These are phyloP conservation scores for Neurospora sp. DNA, from an alignment of 495 filamentous ascomycete genomes.

Conservation along the genomic window DNA sequence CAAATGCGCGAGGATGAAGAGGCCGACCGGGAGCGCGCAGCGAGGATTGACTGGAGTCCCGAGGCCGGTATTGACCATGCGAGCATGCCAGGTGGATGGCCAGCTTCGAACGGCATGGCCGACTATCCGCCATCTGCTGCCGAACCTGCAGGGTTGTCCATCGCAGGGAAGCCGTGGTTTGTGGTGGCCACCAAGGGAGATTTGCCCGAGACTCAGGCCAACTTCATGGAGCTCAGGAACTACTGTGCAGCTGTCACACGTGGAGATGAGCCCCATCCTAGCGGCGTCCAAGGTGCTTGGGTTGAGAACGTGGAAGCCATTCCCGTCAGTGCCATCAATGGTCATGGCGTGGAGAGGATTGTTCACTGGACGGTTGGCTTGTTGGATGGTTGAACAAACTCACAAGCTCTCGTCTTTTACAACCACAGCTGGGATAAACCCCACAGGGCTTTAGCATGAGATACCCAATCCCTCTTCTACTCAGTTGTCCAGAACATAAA, in stretches of 20 bases:
- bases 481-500: not conserved
- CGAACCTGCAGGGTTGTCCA: constrained; percentile 39
- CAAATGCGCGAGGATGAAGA: constrained; percentile 53
- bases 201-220: constrained; percentile 63
- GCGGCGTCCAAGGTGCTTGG: constrained; percentile 57
- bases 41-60: constrained; percentile 30
- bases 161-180: constrained; percentile 89
- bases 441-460: not conserved
- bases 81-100: constrained; percentile 10
- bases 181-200: constrained; percentile 96
- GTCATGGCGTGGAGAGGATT: constrained; percentile 71
- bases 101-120: constrained; percentile 23
- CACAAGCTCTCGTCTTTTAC: not conserved
- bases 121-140: constrained; percentile 19
- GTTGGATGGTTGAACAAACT: constrained; percentile 39
- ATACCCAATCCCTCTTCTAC: not conserved
- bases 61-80: constrained; percentile 15
- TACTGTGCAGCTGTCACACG: constrained; percentile 55
- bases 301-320: constrained; percentile 54
- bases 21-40: constrained; percentile 39
- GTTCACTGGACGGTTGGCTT: constrained; percentile 67
- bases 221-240: constrained; percentile 55
- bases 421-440: not conserved
- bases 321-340: constrained; percentile 80
- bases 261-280: constrained; percentile 56